Evolutionary conservation across 2,329 filamentous ascomycete species (phyloP), one percentile per base, ranked within the genome.

Genomic region (Pseudogymnoascus sp.): DNA sequence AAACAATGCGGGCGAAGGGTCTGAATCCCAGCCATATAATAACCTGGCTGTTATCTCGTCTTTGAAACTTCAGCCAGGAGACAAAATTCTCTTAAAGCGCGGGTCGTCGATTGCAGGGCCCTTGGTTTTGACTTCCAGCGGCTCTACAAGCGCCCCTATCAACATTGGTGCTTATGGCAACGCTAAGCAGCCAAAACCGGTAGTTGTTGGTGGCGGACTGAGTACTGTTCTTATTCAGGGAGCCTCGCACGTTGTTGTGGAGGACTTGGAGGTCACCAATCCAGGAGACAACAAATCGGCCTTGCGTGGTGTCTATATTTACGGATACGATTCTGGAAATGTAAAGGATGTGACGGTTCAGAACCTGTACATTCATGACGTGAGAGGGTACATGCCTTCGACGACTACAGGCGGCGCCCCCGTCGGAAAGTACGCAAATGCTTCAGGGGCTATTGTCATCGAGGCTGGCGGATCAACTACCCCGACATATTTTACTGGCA

Each of bases 331-430:
- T n/a, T 50, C 44, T 8, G 44, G 44, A 50, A 50, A 50, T 50
- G 8, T 50, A n/a, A 50, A n/a, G 23, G 44, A 50, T 50, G 44
- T 50, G 21, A 50, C 44, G 5, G 23, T 50, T 28, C 21, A 50
- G 44, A 50, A 50, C 44, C 44, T 50, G 5, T 50, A 50, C 44
- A 50, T 50, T 10, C 44, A 50, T 50, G 44, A 50, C n/a, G 44
- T 50, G 44, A 50, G 44, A 50, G 44, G 44, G 21, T 50, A 50
- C 23, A 50, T 50, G 44, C 44, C 44, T 50, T 50, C 44, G 44
- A 50, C 44, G 21, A 28, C 44, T 7, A 25, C 21, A 23, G 44
- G 44, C 14, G 21, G 14, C 12, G 14, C 23, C n/a, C 23, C 44
- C 14, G 21, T 50, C 28, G 44, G 44, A n/a, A 50, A 50, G 44